Percentiles rank a stretch among this genome's conserved stretches.
These are phyloP conservation scores for Rubia yunnanensis DNA, from an alignment of 257 asterid genomes.

Conservation along the genomic window DNA sequence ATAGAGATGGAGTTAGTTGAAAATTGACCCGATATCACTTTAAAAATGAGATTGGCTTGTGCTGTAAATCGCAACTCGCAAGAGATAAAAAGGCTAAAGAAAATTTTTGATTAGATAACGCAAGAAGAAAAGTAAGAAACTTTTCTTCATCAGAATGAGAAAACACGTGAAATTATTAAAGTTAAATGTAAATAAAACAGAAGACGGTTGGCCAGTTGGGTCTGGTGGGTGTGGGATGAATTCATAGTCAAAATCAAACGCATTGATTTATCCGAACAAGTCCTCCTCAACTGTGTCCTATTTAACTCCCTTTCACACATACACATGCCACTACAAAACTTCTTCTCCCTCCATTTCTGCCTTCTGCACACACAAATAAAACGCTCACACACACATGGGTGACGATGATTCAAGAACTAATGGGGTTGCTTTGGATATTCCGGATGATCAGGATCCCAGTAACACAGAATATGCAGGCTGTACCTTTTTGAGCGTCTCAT, in stretches of 20 bases:
- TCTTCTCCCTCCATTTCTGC: neutral
- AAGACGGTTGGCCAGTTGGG: neutral
- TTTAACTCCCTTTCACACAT: neutral
- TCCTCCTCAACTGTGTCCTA: conserved; percentile 5
- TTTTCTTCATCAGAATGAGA: neutral
- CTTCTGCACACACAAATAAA: neutral
- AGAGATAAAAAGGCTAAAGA: too few species aligned
- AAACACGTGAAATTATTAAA: neutral
- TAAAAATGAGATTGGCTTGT: neutral
- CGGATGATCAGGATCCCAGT: conserved; percentile 30
- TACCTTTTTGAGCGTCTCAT: conserved; percentile 41
- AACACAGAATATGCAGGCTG: conserved; percentile 18
- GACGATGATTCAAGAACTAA: conserved; percentile 46
- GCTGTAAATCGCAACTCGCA: neutral
- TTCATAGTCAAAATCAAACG: conserved; percentile 22
- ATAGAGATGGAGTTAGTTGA: too few species aligned
- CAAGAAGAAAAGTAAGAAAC: neutral
- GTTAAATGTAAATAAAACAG: neutral
- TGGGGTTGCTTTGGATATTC: conserved; percentile 37
- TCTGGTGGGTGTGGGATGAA: conserved; percentile 2
- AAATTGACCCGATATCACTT: neutral
- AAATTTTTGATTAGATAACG: too few species aligned
- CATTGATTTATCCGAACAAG: conserved; percentile 23
- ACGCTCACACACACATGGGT: conserved; percentile 26
- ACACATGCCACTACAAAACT: neutral